Conservation (phyloP, 805 yeast species). For the Candida qinlingensis region DNA sequence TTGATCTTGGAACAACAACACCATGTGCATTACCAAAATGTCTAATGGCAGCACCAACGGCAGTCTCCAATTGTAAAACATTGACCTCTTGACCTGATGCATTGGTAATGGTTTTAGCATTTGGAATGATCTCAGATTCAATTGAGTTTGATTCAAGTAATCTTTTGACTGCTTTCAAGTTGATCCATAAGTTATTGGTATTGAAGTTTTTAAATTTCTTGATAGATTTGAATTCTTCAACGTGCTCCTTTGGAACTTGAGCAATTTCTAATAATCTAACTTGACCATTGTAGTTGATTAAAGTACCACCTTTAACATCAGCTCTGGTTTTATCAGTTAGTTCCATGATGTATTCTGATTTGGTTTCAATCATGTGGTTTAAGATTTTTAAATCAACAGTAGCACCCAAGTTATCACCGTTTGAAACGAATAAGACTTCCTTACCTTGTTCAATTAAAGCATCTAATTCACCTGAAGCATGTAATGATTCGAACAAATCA, state of each 20-base stretch:
- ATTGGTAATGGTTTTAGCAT: slow-evolving; percentile 69
- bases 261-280: slow-evolving; percentile 94
- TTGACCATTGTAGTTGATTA: slow-evolving; percentile 91
- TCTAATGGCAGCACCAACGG: slow-evolving; percentile 98
- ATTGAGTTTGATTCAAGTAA: slow-evolving; percentile 79
- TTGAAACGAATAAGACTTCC: slow-evolving; percentile 91
- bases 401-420: slow-evolving; percentile 98
- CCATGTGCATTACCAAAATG: slow-evolving; percentile 95
- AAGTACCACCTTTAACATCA: slow-evolving; percentile 98
- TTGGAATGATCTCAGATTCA: slow-evolving; percentile 93
- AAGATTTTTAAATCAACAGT: slow-evolving; percentile 90
- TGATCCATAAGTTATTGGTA: slow-evolving; percentile 97
- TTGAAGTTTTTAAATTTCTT: slow-evolving; percentile 97
- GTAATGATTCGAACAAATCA: slow-evolving; percentile 87
- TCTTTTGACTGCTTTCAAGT: slow-evolving; percentile 89
- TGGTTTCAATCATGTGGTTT: slow-evolving; percentile 87
- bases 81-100: slow-evolving; percentile 72
- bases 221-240: slow-evolving; percentile 95
- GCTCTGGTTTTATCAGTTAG: slow-evolving; percentile 98
- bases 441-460: slow-evolving; percentile 86
- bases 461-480: slow-evolving; percentile 88
- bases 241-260: slow-evolving; percentile 97
- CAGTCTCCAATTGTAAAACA: slow-evolving; percentile 95
- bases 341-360: slow-evolving; percentile 96
- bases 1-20: slow-evolving; percentile 95